A percentile compares a stretch with the other conserved stretches of the same genome.
These are phyloP conservation scores for Gaeumannomyces sp. DNA, from an alignment of 2,329 filamentous ascomycete genomes.

Conservation along the genomic window DNA sequence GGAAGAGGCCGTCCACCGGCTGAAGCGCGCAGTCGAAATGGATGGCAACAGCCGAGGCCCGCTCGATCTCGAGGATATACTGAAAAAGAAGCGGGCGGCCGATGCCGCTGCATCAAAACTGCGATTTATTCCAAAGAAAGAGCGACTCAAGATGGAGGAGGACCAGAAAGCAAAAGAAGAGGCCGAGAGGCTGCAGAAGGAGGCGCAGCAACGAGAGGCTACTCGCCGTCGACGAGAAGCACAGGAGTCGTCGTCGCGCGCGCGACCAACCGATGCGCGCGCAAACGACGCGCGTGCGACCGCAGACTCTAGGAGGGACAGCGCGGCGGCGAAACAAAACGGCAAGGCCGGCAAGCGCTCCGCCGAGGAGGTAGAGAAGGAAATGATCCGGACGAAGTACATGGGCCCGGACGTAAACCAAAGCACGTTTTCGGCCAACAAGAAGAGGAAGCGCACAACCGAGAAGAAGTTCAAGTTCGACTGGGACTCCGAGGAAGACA, in stretches of 20 bases:
- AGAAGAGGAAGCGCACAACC: slow-evolving; percentile 87
- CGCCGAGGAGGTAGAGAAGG: slow-evolving; percentile 57
- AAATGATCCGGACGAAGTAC: slow-evolving; percentile 43
- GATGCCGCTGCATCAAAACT: slow-evolving; percentile 82
- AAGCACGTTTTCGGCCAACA: slow-evolving; percentile 83
- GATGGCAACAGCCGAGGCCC: slow-evolving; percentile 32
- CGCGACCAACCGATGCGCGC: too few species aligned
- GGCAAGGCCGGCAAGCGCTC: slow-evolving; percentile 29
- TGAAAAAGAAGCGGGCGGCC: slow-evolving; percentile 78
- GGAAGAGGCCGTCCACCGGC: background rate
- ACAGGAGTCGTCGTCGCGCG: slow-evolving; percentile 16
- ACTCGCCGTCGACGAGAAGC: slow-evolving; percentile 32
- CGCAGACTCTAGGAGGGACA: background rate
- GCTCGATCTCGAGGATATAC: slow-evolving; percentile 77
- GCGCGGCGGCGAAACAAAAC: slow-evolving; percentile 14
- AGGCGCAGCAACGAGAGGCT: slow-evolving; percentile 44
- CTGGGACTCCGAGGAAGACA: slow-evolving; percentile 94
- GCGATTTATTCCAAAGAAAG: slow-evolving; percentile 75
- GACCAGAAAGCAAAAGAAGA: slow-evolving; percentile 51
- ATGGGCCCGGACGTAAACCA: slow-evolving; percentile 79
- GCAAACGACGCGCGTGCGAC: slow-evolving; percentile 13
- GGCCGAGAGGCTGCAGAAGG: slow-evolving; percentile 68
- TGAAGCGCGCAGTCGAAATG: background rate
- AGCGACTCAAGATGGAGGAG: slow-evolving; percentile 44
- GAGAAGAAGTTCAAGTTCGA: slow-evolving; percentile 99